phyloP scores from a whole-genome alignment of 805 yeast species.

The Yarrowia phangngaensis region DNA sequence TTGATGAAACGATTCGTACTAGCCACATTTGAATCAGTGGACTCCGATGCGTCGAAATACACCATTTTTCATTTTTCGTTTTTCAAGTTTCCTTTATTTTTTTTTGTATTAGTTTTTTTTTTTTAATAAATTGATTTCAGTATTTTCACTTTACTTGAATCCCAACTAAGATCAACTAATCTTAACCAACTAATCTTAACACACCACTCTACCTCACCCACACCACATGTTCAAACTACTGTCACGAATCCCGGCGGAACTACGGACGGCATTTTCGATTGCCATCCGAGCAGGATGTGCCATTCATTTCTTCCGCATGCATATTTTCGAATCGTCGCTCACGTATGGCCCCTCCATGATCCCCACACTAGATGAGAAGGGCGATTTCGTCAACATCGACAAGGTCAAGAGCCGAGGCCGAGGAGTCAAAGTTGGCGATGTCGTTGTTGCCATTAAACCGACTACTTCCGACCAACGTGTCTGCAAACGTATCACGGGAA shows the following conservation, averaged over 20 bases:
- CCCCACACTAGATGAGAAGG: conserved; percentile 71
- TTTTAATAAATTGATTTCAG: no score
- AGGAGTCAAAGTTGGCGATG: conserved; percentile 72
- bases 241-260: conserved; percentile 22
- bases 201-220: background rate
- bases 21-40: no score
- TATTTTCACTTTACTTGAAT: no score
- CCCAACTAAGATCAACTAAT: background rate
- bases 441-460: conserved; percentile 84
- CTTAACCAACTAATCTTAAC: background rate
- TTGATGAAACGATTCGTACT: no score
- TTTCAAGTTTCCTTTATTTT: no score
- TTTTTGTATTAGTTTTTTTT: no score
- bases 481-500: conserved; percentile 89
- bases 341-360: conserved; percentile 95
- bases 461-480: conserved; percentile 80
- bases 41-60: no score
- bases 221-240: conserved; percentile 9
- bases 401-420: conserved; percentile 62
- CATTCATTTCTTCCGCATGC: conserved; percentile 60
- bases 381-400: conserved; percentile 78
- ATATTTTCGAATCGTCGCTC: conserved; percentile 69
- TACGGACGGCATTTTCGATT: conserved; percentile 33
- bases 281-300: conserved; percentile 41
- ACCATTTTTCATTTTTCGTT: no score